Base-by-base conservation (phyloP, 257 asterid species). In the Eustoma russellianum region DNA sequence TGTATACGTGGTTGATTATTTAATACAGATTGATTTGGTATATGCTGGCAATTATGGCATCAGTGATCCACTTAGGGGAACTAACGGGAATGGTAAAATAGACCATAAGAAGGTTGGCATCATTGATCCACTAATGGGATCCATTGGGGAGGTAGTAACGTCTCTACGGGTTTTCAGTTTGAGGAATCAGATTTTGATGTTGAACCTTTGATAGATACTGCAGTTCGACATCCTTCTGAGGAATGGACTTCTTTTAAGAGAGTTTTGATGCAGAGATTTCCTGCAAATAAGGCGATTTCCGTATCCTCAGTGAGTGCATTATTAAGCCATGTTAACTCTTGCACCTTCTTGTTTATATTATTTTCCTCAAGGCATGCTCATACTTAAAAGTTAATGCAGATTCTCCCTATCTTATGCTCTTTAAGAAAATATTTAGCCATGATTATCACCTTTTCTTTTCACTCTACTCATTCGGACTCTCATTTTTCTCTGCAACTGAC, bases 241-340 rank as follows among this genome's bases (percentile, higher is more conserved):
- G 93, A 80, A 67, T 84, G 95, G 95, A 64, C 55, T 55, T 77
- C 74, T 59, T 80, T 73, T 50, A 88, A 77, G 77, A 84, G 71
- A 64, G 64, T 79, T 38, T 73, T 88, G 80, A 70, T 82, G 83
- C 93, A 82, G 45, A 77, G 76, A 13, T 84, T 82, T 72, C 84
- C 93, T 11, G 78, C 74, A 53, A 68, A 93, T 48, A 84, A 72
- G 75, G 69, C 71, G 57, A 66, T 73, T 57, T 62, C 75, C 13
- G 40, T 78, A 17, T 75, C 91, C 67, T 55, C 76, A 73, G 88
- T 76, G 44, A 60, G 76, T 66, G 33, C 46, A 33, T 62, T n/a
- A 17, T 50, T 33, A 70, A 13, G 19, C 46, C 19, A 40, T 50
- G 33, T 35, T 64, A 33, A 30, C n/a, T 35, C 15, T 56, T 17